Conservation (phyloP, 2,329 filamentous ascomycete genomes). For the Penicillium psychrosexuale region DNA sequence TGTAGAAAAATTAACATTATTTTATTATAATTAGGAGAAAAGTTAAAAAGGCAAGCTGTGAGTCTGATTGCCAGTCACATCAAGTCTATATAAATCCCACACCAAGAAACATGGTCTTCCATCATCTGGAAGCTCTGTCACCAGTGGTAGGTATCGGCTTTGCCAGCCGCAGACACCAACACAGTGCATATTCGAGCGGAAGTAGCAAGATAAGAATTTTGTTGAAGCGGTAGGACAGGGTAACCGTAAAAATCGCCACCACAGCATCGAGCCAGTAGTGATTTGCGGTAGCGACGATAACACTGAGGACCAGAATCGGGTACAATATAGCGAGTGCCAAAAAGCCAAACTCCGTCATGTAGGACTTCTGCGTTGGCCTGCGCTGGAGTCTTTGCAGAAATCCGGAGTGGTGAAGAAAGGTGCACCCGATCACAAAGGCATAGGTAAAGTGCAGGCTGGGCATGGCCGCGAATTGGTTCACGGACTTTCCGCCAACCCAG, state of each 20-base stretch:
- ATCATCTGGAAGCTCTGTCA: neutral
- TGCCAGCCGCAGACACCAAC: slow-evolving; percentile 49
- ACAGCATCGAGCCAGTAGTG: slow-evolving; percentile 57
- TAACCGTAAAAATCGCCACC: slow-evolving; percentile 50
- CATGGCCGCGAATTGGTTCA: slow-evolving; percentile 59
- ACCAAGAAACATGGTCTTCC: neutral
- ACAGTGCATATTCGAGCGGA: slow-evolving; percentile 51
- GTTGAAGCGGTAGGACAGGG: slow-evolving; percentile 50
- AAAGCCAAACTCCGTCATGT: slow-evolving; percentile 45
- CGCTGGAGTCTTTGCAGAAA: slow-evolving; percentile 46
- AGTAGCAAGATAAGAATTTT: slow-evolving; percentile 51
- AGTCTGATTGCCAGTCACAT: neutral
- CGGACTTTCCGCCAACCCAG: slow-evolving; percentile 56
- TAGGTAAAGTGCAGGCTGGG: slow-evolving; percentile 59
- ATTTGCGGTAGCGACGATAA: slow-evolving; percentile 58
- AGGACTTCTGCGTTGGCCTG: slow-evolving; percentile 41
- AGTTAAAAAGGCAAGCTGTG: neutral
- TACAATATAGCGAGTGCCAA: slow-evolving; percentile 49
- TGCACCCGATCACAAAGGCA: slow-evolving; percentile 54
- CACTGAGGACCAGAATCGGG: slow-evolving; percentile 49
- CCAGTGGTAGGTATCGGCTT: slow-evolving; percentile 41
- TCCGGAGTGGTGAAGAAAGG: slow-evolving; percentile 53
- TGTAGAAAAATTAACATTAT: neutral
- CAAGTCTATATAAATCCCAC: neutral
- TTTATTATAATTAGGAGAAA: neutral